Evolutionary conservation across 768 basidiomycete species (phyloP), one percentile per base, ranked within the genome.

Genomic region (Mycena maculata): DNA sequence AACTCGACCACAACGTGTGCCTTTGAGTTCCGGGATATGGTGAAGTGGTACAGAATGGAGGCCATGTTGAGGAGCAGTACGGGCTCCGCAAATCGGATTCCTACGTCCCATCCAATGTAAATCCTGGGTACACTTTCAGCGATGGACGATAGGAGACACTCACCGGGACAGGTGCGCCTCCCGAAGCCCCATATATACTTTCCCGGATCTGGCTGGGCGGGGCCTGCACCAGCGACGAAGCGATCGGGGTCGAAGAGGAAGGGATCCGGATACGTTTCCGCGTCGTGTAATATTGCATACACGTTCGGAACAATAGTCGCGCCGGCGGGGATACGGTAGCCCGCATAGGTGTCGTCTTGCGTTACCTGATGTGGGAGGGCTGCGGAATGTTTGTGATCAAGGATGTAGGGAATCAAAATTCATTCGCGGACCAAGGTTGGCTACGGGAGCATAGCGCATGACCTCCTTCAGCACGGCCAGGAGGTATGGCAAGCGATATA

Each of bases 251-350:
- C 70, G 67, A 86, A 86, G 0, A 23, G 54, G 42, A 76, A 74
- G 1, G 85, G 84, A 38, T 83, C 71, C 0, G 83, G 81, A 71
- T 82, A 86, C 13, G 80, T 64, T 1, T 73, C 60, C 0, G 78
- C 74, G 69, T 88, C 82, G n/a, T 80, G 80, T 31, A 84, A 74
- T 42, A 88, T 78, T 3, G 76, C 79, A 84, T 84, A 86, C n/a
- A 83, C 76, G 55, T 85, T 86, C 4, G 82, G 78, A n/a, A 86
- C 68, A 20, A 86, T 69, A 4, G 82, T 82, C 2, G 84, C 77
- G 13, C 80, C 81, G 50, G 81, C 80, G 2, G 86, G 87, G 31
- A 87, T 83, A 20, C 68, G 71, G 67, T 82, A 83, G 2, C 82
- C 85, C 15, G 71, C 62, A 64, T 86, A 87, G 16, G 79, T 79